Conservation (phyloP, 2,329 filamentous ascomycete genomes). For the Cytospora piceae region DNA sequence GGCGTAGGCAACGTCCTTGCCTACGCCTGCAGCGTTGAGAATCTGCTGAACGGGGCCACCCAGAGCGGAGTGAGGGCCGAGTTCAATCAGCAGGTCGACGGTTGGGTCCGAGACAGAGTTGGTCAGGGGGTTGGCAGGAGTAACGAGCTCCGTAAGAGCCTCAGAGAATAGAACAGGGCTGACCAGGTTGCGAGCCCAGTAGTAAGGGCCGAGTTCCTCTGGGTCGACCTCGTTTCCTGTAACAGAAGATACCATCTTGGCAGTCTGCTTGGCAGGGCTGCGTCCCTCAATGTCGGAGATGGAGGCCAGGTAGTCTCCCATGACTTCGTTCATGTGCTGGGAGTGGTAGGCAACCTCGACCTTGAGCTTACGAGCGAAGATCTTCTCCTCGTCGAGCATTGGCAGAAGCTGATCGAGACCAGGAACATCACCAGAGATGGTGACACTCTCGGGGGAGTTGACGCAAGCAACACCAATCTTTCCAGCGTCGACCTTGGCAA, state of each 20-base stretch:
- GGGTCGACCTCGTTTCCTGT: constrained; percentile 11
- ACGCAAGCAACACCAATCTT: constrained; percentile 45
- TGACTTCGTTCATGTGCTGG: constrained; percentile 41
- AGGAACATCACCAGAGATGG: constrained; percentile 45
- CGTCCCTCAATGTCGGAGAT: constrained; percentile 34
- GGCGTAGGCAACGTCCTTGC: constrained; percentile 39
- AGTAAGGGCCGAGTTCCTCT: constrained; percentile 13
- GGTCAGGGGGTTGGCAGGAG: constrained; percentile 18
- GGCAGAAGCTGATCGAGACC: constrained; percentile 36
- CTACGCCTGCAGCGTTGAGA: constrained; percentile 31
- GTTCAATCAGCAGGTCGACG: constrained; percentile 40
- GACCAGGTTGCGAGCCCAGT: constrained; percentile 34
- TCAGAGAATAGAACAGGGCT: constrained; percentile 36
- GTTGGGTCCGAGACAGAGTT: constrained; percentile 26
- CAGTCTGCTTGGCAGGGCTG: not conserved
- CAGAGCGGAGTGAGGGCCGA: constrained; percentile 38
- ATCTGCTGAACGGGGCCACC: constrained; percentile 38
- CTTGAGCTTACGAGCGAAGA: constrained; percentile 40
- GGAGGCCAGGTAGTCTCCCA: not conserved
- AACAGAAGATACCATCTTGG: constrained; percentile 26
- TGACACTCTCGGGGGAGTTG: constrained; percentile 48
- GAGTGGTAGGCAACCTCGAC: constrained; percentile 47
- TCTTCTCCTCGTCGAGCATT: constrained; percentile 33
- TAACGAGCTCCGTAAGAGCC: constrained; percentile 25
- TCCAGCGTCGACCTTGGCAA: not conserved